Percentiles rank a stretch among this genome's conserved stretches.
Evolutionary conservation across 2,329 filamentous ascomycete genomes (phyloP).

Genomic region (Akanthomyces dipterigenus): DNA sequence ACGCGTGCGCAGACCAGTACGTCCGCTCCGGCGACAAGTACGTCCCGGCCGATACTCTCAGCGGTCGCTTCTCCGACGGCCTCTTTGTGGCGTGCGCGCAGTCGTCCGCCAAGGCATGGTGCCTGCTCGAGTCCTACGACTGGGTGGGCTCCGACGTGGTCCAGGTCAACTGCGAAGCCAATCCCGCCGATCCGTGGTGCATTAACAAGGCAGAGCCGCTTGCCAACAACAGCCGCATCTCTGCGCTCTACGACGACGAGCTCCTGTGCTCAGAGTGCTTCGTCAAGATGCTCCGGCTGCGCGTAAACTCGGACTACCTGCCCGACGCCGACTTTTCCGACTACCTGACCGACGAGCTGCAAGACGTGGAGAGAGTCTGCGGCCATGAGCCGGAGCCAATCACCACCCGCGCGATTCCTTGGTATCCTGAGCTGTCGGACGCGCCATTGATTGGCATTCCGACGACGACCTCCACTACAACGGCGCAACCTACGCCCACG

Average conservation of each 20-base stretch:
- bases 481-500: background rate
- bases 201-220: slow-evolving; percentile 3
- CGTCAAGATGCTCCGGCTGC: background rate
- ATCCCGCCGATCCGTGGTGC: slow-evolving; percentile 12
- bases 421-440: background rate
- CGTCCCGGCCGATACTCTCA: slow-evolving; percentile 10
- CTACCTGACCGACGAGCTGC: slow-evolving; percentile 6
- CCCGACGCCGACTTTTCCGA: background rate
- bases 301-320: background rate
- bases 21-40: slow-evolving; percentile 4
- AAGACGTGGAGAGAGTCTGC: slow-evolving; percentile 7
- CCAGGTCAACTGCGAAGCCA: slow-evolving; percentile 10
- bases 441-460: background rate
- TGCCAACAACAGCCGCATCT: slow-evolving; percentile 12
- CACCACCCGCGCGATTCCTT: no score
- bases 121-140: slow-evolving; percentile 2
- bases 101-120: no score
- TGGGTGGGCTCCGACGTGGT: slow-evolving; percentile 14
- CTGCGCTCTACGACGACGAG: slow-evolving; percentile 12
- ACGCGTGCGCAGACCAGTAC: slow-evolving; percentile 4
- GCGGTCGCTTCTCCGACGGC: slow-evolving; percentile 9
- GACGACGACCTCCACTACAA: background rate
- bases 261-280: slow-evolving; percentile 12
- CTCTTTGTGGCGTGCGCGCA: background rate
- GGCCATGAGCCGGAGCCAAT: background rate